phyloP scores from a whole-genome alignment of 1,284 basidiomycete genomes.

The Hortiboletus rubellus region DNA sequence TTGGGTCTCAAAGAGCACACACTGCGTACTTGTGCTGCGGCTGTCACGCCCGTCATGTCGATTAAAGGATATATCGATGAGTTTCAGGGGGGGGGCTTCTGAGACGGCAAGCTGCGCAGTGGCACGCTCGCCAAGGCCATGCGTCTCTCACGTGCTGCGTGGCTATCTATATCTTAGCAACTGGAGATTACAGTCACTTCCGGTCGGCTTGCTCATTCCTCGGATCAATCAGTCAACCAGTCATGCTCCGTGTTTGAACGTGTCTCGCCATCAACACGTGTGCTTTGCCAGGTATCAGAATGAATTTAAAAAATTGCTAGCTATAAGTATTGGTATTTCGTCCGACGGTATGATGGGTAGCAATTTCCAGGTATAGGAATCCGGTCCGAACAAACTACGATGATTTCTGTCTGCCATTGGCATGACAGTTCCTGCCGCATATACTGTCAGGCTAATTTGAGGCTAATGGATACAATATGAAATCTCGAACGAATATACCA shows the following conservation, averaged over 20 bases:
- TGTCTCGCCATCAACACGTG: neutral
- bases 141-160: neutral
- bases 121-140: neutral
- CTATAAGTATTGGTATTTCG: neutral
- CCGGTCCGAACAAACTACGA: neutral
- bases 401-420: neutral
- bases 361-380: neutral
- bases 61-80: neutral
- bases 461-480: constrained; percentile 24
- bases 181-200: constrained; percentile 6
- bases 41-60: constrained; percentile 8
- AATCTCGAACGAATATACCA: constrained; percentile 4
- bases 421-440: constrained; percentile 2
- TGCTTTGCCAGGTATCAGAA: neutral
- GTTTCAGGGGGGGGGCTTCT: neutral
- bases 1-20: constrained; percentile 5
- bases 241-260: too few species aligned
- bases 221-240: too few species aligned
- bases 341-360: neutral
- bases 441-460: constrained; percentile 20
- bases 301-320: too few species aligned
- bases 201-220: neutral
- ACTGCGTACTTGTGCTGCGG: constrained; percentile 17
- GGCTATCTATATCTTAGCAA: neutral
- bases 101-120: too few species aligned